Evolutionary conservation across 805 yeast species (phyloP).

Genomic region (Candida berthetii): DNA sequence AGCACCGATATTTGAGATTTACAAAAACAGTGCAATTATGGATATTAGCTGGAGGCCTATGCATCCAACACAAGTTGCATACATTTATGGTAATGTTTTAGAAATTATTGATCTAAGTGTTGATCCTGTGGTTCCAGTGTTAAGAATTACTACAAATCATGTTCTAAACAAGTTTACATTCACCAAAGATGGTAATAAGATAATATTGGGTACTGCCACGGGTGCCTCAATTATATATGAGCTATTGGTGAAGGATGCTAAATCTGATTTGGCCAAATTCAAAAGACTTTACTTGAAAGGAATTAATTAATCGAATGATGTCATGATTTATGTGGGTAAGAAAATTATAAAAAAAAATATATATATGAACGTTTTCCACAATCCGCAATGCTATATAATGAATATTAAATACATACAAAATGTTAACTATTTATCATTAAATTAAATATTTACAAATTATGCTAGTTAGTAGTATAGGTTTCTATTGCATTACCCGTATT

Average conservation of each 20-base stretch:
- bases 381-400: no score
- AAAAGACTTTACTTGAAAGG: constrained; percentile 11
- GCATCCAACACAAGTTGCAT: constrained; percentile 21
- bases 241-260: constrained; percentile 6
- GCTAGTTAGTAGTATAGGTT: no score
- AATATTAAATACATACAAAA: no score
- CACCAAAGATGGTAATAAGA: constrained; percentile 10
- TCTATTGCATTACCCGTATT: no score
- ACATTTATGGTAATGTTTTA: constrained; percentile 20
- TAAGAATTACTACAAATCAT: constrained; percentile 7
- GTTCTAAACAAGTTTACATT: constrained; percentile 10
- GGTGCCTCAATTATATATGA: constrained; percentile 14
- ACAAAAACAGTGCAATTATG: constrained; percentile 20
- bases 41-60: constrained; percentile 21
- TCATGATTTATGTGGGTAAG: no score
- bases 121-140: constrained; percentile 18
- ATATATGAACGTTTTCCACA: no score
- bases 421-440: no score
- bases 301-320: no score
- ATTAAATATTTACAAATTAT: no score
- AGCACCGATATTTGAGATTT: constrained; percentile 15
- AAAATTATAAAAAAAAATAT: no score
- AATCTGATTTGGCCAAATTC: constrained; percentile 12
- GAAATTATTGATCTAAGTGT: constrained; percentile 25
- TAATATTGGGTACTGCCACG: constrained; percentile 9